Evolutionary conservation across 2,329 filamentous ascomycete genomes (phyloP), one percentile per base, ranked within the genome.

Genomic region (Thielaviopsis euricoi): DNA sequence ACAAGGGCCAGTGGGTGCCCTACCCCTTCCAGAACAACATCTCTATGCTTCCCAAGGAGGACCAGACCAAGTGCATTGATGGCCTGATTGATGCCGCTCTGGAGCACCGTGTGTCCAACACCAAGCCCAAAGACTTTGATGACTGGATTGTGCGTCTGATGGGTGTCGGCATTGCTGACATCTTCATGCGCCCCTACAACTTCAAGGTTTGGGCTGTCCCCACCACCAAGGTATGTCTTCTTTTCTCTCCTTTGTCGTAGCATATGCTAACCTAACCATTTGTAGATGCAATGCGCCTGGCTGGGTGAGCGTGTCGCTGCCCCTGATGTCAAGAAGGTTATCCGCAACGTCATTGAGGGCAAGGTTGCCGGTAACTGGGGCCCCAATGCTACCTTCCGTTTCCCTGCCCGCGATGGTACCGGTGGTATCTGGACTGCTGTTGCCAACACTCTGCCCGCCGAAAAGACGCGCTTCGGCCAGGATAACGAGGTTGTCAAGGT

Each of bases 21-120:
- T 98, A 98, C 76, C 93, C 93, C 63, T 96, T 98, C 85, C 93
- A 98, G 78, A 98, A 97, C 83, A 98, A 98, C 79, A 91, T 98
- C 70, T 95, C 93, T 67, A 91, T 96, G 84, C 76, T 98, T 68
- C 87, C 89, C 71, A 95, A 96, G 79, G 89, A 96, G 64, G 93
- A 98, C 68, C 90, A 98, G 76, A 89, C 96, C 64, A 85, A 81
- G 69, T 94, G 88, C 72, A 85, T 98, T 67, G 89, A 97, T 65
- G 91, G 91, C 63, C 83, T 98, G 77, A 96, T 98, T 65, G 91
- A 98, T 71, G 87, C 93, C 62, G 87, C 93, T 60, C 73, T 97
- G 64, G 89, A 91, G 74, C 54, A 60, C 25, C 87, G 90, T 66
- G 87, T 94, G 52, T 77, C 88, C 68, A 91, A 82, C 75, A 88